Evolutionary conservation across 2,329 filamentous ascomycete species (phyloP).

Genomic region (Dothistroma pini): DNA sequence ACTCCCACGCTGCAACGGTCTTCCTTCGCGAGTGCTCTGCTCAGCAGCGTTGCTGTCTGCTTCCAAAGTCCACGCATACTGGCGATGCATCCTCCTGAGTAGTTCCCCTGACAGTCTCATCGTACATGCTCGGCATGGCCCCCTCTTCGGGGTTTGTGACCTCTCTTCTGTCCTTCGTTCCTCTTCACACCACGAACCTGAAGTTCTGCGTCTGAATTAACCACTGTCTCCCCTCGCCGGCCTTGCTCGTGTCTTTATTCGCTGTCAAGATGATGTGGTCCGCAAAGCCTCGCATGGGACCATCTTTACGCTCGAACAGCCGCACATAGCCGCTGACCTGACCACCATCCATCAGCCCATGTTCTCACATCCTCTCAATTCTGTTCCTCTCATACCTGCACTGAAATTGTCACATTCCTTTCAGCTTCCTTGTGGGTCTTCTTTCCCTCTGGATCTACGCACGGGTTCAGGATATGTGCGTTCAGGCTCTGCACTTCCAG

Average conservation of each 20-base stretch:
- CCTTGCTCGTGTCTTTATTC: conserved; percentile 36
- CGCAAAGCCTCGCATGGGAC: conserved; percentile 66
- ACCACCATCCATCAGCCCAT: background rate
- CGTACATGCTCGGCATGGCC: background rate
- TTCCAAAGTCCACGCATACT: too few relatives aligned
- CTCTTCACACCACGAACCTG: conserved; percentile 40
- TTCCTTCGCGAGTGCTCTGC: too few relatives aligned
- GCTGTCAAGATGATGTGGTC: conserved; percentile 80
- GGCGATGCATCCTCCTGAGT: too few relatives aligned
- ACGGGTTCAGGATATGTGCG: conserved; percentile 71
- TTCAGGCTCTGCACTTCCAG: conserved; percentile 77
- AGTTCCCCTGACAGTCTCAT: background rate
- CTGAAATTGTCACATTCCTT: conserved; percentile 65
- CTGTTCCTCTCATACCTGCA: conserved; percentile 45
- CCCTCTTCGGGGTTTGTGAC: background rate
- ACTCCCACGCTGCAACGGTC: background rate
- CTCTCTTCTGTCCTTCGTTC: background rate
- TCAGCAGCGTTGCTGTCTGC: background rate
- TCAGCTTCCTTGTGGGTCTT: conserved; percentile 39
- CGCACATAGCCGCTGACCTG: conserved; percentile 66
- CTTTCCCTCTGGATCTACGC: conserved; percentile 22
- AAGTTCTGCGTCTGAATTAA: conserved; percentile 44
- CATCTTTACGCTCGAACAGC: conserved; percentile 58
- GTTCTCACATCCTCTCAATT: background rate
- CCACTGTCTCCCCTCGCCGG: conserved; percentile 36